Evolutionary conservation across 2,329 filamentous ascomycete genomes (phyloP).

Genomic region (Ophiocordyceps camponoti-saundersi): DNA sequence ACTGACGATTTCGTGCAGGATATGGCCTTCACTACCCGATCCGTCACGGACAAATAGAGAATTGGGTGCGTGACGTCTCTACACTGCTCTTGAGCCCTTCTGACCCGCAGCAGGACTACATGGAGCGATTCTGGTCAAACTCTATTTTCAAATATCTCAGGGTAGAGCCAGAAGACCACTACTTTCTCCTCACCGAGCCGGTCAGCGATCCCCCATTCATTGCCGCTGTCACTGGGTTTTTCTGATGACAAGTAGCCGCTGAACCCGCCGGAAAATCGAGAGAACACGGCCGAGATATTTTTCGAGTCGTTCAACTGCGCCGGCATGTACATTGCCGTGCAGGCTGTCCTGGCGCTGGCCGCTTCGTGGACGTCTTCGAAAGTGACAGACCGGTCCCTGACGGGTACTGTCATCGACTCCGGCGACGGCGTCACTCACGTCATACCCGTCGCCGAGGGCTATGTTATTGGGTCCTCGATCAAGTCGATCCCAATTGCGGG

Average conservation of each 20-base stretch:
- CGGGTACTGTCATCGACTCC: constrained; percentile 95
- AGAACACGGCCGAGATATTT: constrained; percentile 98
- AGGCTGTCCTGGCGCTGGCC: constrained; percentile 88
- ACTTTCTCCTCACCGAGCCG: constrained; percentile 94
- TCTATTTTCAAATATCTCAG: constrained; percentile 99
- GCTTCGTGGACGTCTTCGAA: constrained; percentile 98
- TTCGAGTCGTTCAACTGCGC: constrained; percentile 99
- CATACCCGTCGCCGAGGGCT: constrained; percentile 94
- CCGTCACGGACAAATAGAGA: constrained; percentile 94
- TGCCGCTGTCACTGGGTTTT: too few relatives aligned
- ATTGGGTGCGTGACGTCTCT: constrained; percentile 50
- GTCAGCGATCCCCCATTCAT: constrained; percentile 31
- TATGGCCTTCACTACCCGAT: constrained; percentile 98
- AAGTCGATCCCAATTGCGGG: constrained; percentile 98
- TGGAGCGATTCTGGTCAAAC: constrained; percentile 99
- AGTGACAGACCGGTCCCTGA: constrained; percentile 87
- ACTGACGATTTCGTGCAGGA: constrained; percentile 30
- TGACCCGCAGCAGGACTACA: constrained; percentile 57
- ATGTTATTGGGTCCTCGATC: constrained; percentile 97
- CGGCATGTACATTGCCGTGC: constrained; percentile 95
- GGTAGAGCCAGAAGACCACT: constrained; percentile 96
- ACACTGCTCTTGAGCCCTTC: constrained; percentile 2
- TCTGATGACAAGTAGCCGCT: constrained; percentile 44
- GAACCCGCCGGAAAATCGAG: constrained; percentile 95
- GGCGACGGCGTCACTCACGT: constrained; percentile 98